These are phyloP conservation scores for Neonectria coccinea DNA, from an alignment of 2,329 filamentous ascomycete genomes.

Conservation along the genomic window DNA sequence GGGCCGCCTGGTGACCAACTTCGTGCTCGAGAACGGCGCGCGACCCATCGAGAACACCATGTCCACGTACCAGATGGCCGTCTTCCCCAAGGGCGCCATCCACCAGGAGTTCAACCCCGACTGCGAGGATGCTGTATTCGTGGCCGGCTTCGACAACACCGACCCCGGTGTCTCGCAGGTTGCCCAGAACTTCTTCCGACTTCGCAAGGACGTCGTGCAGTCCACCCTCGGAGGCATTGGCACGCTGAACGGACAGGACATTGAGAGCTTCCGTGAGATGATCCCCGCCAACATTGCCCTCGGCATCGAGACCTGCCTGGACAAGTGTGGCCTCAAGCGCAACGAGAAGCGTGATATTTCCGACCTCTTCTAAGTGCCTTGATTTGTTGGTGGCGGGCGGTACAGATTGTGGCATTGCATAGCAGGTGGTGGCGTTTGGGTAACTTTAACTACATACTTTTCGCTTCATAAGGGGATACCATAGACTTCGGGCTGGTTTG, in stretches of 20 bases:
- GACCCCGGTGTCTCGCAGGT: slow-evolving; percentile 60
- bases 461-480: too few species aligned
- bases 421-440: too few species aligned
- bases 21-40: slow-evolving; percentile 58
- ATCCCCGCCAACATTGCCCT: slow-evolving; percentile 63
- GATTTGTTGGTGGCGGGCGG: too few species aligned
- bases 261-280: slow-evolving; percentile 52
- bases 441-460: too few species aligned
- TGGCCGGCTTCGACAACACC: slow-evolving; percentile 59
- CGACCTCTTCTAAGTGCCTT: too few species aligned
- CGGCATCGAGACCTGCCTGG: slow-evolving; percentile 63
- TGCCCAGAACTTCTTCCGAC: slow-evolving; percentile 60
- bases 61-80: slow-evolving; percentile 56
- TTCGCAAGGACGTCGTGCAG: slow-evolving; percentile 52
- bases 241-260: slow-evolving; percentile 55
- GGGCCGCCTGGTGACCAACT: slow-evolving; percentile 58
- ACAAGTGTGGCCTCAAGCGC: slow-evolving; percentile 58
- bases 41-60: slow-evolving; percentile 54
- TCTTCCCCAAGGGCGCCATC: slow-evolving; percentile 62
- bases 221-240: slow-evolving; percentile 54
- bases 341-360: slow-evolving; percentile 32
- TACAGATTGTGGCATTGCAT: too few species aligned
- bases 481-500: too few species aligned
- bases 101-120: slow-evolving; percentile 65
- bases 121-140: slow-evolving; percentile 60